A percentile compares a stretch with the other conserved stretches of the same genome.
These are phyloP conservation scores for Gracilaria gracilis DNA, from an alignment of 23 red algal genomes.

Conservation along the genomic window DNA sequence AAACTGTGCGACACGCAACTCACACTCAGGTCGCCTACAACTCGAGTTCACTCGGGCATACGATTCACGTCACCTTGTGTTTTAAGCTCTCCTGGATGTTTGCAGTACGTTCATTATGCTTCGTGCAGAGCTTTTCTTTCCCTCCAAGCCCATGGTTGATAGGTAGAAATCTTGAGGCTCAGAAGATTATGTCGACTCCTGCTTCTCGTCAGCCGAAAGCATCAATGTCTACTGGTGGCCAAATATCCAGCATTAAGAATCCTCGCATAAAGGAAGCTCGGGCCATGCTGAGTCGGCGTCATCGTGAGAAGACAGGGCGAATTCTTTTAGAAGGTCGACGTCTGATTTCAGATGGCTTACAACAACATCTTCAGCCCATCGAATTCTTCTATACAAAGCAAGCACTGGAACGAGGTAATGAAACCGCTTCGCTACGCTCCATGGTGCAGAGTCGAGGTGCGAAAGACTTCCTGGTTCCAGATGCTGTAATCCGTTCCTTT, in stretches of 20 bases:
- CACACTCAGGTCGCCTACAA: background rate
- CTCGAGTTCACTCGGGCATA: too few relatives aligned
- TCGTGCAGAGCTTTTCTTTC: background rate
- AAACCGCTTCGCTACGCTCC: background rate
- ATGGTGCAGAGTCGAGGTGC: constrained; percentile 14
- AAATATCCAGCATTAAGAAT: constrained; percentile 58
- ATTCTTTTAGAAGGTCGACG: constrained; percentile 77
- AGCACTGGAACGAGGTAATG: constrained; percentile 30
- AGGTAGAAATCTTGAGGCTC: background rate
- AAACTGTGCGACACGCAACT: too few relatives aligned
- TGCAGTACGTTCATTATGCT: background rate
- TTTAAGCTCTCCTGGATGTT: background rate
- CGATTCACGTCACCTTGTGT: too few relatives aligned
- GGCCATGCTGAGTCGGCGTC: constrained; percentile 61
- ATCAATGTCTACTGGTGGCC: constrained; percentile 4
- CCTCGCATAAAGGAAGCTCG: constrained; percentile 68
- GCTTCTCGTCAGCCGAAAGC: background rate
- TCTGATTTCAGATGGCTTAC: constrained; percentile 64
- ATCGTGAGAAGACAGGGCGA: constrained; percentile 39
- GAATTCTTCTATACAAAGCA: constrained; percentile 36
- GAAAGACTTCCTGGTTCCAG: constrained; percentile 38
- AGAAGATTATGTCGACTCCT: too few relatives aligned
- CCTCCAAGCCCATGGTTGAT: background rate
- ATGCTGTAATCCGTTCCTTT: constrained; percentile 62
- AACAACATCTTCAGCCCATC: constrained; percentile 17